Percentiles rank a stretch among this genome's conserved stretches.
Conservation (phyloP, 371 early-diverging fungal species). For the Apophysomyces ossiformis region DNA sequence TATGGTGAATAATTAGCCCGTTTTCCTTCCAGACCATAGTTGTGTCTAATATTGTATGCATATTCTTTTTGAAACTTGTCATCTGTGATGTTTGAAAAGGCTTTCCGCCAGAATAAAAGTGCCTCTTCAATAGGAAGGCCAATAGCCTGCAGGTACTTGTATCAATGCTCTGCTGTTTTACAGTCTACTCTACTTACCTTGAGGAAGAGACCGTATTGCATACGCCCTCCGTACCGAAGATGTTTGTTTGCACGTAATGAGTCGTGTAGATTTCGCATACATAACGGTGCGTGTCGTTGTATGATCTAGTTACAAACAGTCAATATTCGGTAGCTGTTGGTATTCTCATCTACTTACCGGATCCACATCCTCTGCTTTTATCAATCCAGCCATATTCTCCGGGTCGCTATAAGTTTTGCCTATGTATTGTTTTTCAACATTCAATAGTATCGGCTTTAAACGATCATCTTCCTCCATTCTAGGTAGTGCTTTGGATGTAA, state of each 20-base stretch:
- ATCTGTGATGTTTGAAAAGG: conserved; percentile 78
- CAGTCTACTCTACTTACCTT: conserved; percentile 53
- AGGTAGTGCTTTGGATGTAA: conserved; percentile 77
- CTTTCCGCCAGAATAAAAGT: conserved; percentile 87
- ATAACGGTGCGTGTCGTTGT: conserved; percentile 83
- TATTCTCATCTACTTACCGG: conserved; percentile 36
- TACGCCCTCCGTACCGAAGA: conserved; percentile 86
- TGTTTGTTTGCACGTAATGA: conserved; percentile 78
- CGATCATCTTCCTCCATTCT: conserved; percentile 95
- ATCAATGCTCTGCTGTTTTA: background rate
- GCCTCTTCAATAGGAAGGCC: conserved; percentile 93
- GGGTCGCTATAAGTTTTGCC: conserved; percentile 61
- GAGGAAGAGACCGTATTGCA: conserved; percentile 93
- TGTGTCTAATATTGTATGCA: conserved; percentile 96
- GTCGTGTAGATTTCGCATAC: conserved; percentile 86
- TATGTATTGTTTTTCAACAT: conserved; percentile 85
- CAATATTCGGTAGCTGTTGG: background rate
- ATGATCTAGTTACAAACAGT: conserved; percentile 43
- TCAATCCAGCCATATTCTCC: conserved; percentile 51
- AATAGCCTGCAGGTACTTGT: conserved; percentile 60
- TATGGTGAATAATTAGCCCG: conserved; percentile 92
- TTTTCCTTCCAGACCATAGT: conserved; percentile 98
- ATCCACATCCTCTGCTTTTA: conserved; percentile 72
- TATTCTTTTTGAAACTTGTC: conserved; percentile 93
- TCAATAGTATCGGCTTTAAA: conserved; percentile 83